A percentile compares a stretch with the other conserved stretches of the same genome.
These are phyloP conservation scores for Aspergillus ochraceus DNA, from an alignment of 2,329 filamentous ascomycete genomes.

Conservation along the genomic window DNA sequence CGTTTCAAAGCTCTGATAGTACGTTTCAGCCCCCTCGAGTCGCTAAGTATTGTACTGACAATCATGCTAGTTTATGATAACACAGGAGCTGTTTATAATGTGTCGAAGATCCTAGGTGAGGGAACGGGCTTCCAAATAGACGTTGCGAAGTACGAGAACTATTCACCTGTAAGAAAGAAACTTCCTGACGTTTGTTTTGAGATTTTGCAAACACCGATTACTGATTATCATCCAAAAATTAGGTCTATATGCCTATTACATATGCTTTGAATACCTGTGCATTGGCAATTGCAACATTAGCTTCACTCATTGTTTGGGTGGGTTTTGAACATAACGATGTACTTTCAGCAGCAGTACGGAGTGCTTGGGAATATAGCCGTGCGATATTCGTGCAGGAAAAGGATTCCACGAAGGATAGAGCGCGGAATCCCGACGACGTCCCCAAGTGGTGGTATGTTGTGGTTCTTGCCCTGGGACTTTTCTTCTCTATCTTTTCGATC, in stretches of 20 bases:
- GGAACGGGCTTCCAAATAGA: constrained; percentile 59
- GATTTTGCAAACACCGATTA: too few relatives aligned
- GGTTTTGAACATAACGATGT: constrained; percentile 20
- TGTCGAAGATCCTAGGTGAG: constrained; percentile 57
- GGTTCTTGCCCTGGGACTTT: constrained; percentile 15
- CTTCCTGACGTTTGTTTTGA: too few relatives aligned
- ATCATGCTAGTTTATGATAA: constrained; percentile 62
- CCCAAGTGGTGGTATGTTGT: constrained; percentile 25
- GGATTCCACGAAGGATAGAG: neutral
- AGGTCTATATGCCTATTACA: constrained; percentile 25
- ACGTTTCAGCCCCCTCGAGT: neutral
- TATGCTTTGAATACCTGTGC: constrained; percentile 47
- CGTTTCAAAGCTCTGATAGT: constrained; percentile 49
- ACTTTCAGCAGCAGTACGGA: constrained; percentile 10
- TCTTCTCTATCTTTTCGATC: constrained; percentile 24
- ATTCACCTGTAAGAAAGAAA: constrained; percentile 50
- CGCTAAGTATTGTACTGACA: too few relatives aligned
- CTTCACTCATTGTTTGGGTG: constrained; percentile 43
- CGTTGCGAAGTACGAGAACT: constrained; percentile 61
- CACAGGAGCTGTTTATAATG: constrained; percentile 62
- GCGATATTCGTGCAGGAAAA: neutral
- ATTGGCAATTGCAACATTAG: constrained; percentile 63
- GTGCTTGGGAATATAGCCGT: neutral
- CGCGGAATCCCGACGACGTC: constrained; percentile 12
- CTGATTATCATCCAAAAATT: too few relatives aligned